Evolutionary conservation across 805 yeast species (phyloP).

Genomic region (Lipomyces starkeyi): DNA sequence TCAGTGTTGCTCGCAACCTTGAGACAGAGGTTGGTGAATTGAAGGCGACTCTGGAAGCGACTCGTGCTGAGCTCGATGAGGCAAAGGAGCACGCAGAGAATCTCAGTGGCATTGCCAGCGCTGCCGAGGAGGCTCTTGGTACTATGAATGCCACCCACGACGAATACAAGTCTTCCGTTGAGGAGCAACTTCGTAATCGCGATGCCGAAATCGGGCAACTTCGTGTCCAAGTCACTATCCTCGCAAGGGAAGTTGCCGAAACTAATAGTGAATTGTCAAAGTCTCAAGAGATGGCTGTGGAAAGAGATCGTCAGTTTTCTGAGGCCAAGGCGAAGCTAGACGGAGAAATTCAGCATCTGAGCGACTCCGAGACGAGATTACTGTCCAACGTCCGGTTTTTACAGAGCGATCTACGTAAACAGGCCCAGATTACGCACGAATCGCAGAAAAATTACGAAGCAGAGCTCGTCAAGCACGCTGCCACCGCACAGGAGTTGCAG

Average conservation of each 20-base stretch:
- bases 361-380: constrained; percentile 43
- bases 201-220: constrained; percentile 26
- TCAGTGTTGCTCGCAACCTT: constrained; percentile 41
- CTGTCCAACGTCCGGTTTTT: constrained; percentile 45
- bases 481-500: constrained; percentile 53
- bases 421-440: constrained; percentile 54
- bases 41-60: constrained; percentile 52
- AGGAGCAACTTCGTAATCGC: constrained; percentile 23
- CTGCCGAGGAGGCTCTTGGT: constrained; percentile 69
- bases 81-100: constrained; percentile 66
- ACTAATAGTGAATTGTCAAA: constrained; percentile 39
- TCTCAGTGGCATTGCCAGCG: constrained; percentile 64
- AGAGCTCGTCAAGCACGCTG: constrained; percentile 62
- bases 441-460: constrained; percentile 61
- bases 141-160: constrained; percentile 63
- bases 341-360: constrained; percentile 40
- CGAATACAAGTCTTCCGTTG: constrained; percentile 46
- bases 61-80: constrained; percentile 60
- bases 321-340: constrained; percentile 40
- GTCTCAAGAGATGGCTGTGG: constrained; percentile 38
- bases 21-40: constrained; percentile 46
- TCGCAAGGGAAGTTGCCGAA: constrained; percentile 41
- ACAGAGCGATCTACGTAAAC: constrained; percentile 51
- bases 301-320: constrained; percentile 36
- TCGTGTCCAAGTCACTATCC: constrained; percentile 33